These are phyloP conservation scores for Blastocystis sp. DNA, from an alignment of 352 stramenopile species.

Conservation along the genomic window DNA sequence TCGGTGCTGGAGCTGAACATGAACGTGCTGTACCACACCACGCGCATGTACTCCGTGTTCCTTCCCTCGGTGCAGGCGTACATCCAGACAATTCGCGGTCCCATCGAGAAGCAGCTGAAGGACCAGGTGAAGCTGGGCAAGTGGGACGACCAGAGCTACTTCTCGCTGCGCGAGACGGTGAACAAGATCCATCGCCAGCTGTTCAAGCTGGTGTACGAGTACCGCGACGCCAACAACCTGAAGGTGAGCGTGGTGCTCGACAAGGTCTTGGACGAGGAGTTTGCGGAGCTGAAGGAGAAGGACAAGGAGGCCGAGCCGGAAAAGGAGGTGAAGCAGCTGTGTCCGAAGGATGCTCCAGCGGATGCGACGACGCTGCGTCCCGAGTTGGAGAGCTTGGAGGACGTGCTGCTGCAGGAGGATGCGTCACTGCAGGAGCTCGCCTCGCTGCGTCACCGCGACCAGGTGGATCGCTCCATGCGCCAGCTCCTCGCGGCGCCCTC, in stretches of 20 bases:
- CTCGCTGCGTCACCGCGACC: not conserved
- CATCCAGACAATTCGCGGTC: constrained; percentile 74
- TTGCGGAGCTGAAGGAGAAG: constrained; percentile 71
- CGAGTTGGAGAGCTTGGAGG: not conserved
- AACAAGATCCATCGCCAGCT: constrained; percentile 83
- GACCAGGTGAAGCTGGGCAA: constrained; percentile 92
- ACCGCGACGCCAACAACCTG: constrained; percentile 43
- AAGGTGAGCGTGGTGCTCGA: constrained; percentile 49
- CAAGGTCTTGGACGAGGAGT: constrained; percentile 63
- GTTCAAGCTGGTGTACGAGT: constrained; percentile 54
- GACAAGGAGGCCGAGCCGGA: constrained; percentile 63
- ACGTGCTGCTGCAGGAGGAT: not conserved
- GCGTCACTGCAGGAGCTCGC: not conserved
- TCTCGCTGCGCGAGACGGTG: constrained; percentile 87
- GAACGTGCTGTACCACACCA: constrained; percentile 54
- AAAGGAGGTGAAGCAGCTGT: not conserved
- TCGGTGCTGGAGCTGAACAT: constrained; percentile 41
- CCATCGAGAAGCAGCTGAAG: constrained; percentile 88
- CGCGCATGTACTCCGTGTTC: constrained; percentile 85
- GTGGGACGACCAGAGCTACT: constrained; percentile 99
- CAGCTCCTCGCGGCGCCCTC: not conserved
- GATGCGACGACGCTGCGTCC: not conserved
- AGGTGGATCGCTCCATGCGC: not conserved
- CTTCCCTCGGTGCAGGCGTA: constrained; percentile 63
- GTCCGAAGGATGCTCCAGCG: not conserved